Evolutionary conservation across 805 yeast genomes (phyloP), one percentile per base, ranked within the genome.

Genomic region (Sungouiella thailandica): DNA sequence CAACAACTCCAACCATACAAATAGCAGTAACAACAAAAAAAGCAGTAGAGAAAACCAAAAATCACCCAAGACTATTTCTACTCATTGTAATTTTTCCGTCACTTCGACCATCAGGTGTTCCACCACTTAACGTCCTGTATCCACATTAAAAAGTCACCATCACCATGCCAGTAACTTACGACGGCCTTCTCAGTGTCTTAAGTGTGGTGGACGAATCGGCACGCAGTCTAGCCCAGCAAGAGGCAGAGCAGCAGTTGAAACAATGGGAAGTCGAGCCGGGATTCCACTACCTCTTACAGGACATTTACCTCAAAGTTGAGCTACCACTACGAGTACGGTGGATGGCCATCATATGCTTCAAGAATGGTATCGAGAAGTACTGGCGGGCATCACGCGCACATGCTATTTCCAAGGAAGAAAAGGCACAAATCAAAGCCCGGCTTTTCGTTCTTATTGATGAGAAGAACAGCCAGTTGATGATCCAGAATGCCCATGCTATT

Each of bases 331-430:
- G 83, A 38, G 64, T 78, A 6, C 67, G 97, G 49, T 88, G 96
- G 95, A 62, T 89, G 17, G 88, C 95, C 0, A 70, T 87, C 2
- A 90, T 90, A 26, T 83, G 83, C 43, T 78, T 90, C 58, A 90
- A 93, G 52, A 90, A 90, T 56, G 94, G 94, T 2, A 67, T 87
- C 14, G 95, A 86, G 12, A 77, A 74, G 51, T 77, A 76, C 50
- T 90, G 98, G 97, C 68, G 96, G 38, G 65, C 80, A 1, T 68
- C 86, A 0, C 67, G 85, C 13, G 60, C 68, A 22, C 61, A 74
- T 49, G 64, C 68, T 15, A 68, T 68, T 16, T 44, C 70, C 2
- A 72, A 70, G 29, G 86, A 82, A 12, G 97, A 88, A 50, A 90
- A 88, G 53, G 40, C 40, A 0, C 74, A 71, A 30, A 86, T 88